Conservation (phyloP, 129 eudicot genomes). For the Flaveria bidentis region DNA sequence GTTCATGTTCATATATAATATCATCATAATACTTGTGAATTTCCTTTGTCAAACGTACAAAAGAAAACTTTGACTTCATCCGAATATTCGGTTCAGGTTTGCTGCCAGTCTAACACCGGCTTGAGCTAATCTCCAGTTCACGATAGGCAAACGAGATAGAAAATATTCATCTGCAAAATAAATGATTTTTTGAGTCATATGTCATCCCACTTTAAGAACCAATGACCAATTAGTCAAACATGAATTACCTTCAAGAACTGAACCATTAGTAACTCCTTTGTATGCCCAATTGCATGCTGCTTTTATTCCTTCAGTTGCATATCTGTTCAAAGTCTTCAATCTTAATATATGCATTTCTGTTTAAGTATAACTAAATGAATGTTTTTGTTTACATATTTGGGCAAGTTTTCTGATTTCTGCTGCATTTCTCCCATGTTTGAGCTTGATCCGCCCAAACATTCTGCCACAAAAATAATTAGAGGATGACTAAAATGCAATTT, state of each 20-base stretch:
- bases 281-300: slow-evolving; percentile 97
- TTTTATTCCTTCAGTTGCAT: slow-evolving; percentile 84
- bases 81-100: slow-evolving; percentile 72
- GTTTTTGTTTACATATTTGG: slow-evolving; percentile 61
- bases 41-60: slow-evolving; percentile 4
- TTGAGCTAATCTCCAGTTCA: slow-evolving; percentile 73
- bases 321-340: slow-evolving; percentile 47
- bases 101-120: slow-evolving; percentile 91
- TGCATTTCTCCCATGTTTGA: slow-evolving; percentile 70
- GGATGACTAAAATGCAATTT: no score
- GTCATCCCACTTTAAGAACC: background rate
- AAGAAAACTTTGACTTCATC: slow-evolving; percentile 28
- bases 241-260: slow-evolving; percentile 63
- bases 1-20: background rate
- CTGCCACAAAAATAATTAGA: slow-evolving; percentile 33
- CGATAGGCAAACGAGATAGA: slow-evolving; percentile 68
- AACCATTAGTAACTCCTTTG: slow-evolving; percentile 65
- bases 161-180: slow-evolving; percentile 71
- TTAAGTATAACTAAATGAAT: background rate
- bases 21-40: background rate
- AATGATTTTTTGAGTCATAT: slow-evolving; percentile 5
- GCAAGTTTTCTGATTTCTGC: slow-evolving; percentile 52
- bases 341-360: background rate
- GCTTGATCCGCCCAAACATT: slow-evolving; percentile 70
- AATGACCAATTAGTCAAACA: slow-evolving; percentile 1